Evolutionary conservation across 2,329 filamentous ascomycete genomes (phyloP).

Genomic region (Alternaria gansuensis): DNA sequence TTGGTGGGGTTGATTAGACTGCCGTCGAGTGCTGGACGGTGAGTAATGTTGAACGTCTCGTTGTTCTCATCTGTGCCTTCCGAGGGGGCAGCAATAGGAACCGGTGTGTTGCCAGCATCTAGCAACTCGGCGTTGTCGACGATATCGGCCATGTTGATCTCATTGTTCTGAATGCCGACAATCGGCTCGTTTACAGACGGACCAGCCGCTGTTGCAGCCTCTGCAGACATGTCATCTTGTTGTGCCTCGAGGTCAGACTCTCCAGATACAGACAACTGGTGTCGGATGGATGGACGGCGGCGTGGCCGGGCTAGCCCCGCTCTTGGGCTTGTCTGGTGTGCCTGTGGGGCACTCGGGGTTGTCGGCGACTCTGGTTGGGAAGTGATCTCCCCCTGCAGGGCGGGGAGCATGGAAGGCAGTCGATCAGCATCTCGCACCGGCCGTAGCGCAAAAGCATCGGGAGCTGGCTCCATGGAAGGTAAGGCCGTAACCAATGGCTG

Average conservation of each 20-base stretch:
- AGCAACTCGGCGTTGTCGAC: constrained; percentile 83
- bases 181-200: constrained; percentile 74
- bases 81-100: constrained; percentile 80
- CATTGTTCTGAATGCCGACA: constrained; percentile 78
- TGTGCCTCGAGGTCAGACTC: constrained; percentile 83
- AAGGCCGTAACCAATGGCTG: constrained; percentile 74
- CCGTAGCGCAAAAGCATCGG: constrained; percentile 76
- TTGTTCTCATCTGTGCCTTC: constrained; percentile 77
- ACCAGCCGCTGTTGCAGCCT: constrained; percentile 77
- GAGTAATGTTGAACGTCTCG: constrained; percentile 93
- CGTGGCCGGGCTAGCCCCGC: constrained; percentile 64
- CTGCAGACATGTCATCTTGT: constrained; percentile 81
- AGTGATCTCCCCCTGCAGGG: constrained; percentile 68
- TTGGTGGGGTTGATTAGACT: constrained; percentile 78
- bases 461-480: constrained; percentile 69
- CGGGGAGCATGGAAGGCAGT: constrained; percentile 85
- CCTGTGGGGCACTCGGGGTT: constrained; percentile 50
- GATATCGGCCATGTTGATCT: constrained; percentile 88
- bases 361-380: constrained; percentile 83
- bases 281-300: constrained; percentile 83
- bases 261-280: constrained; percentile 85
- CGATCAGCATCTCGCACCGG: constrained; percentile 87
- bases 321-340: constrained; percentile 51
- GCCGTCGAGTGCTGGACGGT: constrained; percentile 82
- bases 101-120: constrained; percentile 71